A percentile compares a stretch with the other conserved stretches of the same genome.
Conservation (phyloP, 2,329 filamentous ascomycete genomes). For the Macrophomina tecta region DNA sequence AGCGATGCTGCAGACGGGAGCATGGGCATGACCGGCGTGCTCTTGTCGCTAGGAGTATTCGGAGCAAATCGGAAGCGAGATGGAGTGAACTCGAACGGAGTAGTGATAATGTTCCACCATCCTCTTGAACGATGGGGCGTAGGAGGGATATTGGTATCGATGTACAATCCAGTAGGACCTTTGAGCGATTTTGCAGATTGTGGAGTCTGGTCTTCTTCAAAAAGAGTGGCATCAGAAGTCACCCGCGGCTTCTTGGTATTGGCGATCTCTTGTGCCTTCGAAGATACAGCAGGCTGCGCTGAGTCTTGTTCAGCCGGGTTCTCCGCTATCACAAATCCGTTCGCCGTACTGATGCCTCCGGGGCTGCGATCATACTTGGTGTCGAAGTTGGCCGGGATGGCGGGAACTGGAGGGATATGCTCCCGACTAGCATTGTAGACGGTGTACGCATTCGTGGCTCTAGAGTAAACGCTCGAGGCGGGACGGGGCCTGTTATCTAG, state of each 20-base stretch:
- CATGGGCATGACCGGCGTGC: constrained; percentile 42
- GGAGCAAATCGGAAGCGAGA: constrained; percentile 44
- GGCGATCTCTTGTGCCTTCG: constrained; percentile 56
- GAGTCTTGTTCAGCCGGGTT: background rate
- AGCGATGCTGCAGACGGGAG: constrained; percentile 33
- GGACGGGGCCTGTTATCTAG: constrained; percentile 58
- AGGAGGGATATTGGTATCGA: constrained; percentile 50
- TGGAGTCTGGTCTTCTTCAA: constrained; percentile 69
- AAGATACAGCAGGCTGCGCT: constrained; percentile 47
- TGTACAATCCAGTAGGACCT: constrained; percentile 38
- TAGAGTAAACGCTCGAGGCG: constrained; percentile 68
- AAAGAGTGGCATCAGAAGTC: constrained; percentile 68
- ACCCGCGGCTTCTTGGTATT: constrained; percentile 51
- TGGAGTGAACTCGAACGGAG: constrained; percentile 63
- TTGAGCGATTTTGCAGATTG: constrained; percentile 15
- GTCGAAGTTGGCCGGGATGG: constrained; percentile 14
- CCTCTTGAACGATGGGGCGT: constrained; percentile 67
- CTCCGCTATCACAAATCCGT: constrained; percentile 13
- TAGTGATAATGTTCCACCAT: constrained; percentile 80
- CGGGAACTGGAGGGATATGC: constrained; percentile 58
- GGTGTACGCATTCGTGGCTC: constrained; percentile 50
- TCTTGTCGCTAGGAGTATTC: constrained; percentile 33
- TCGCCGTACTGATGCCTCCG: constrained; percentile 14
- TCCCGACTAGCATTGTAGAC: constrained; percentile 37
- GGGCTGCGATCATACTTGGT: constrained; percentile 12